Evolutionary conservation across 495 filamentous ascomycete species (phyloP), one percentile per base, ranked within the genome.

Genomic region (Penicillium canariense): DNA sequence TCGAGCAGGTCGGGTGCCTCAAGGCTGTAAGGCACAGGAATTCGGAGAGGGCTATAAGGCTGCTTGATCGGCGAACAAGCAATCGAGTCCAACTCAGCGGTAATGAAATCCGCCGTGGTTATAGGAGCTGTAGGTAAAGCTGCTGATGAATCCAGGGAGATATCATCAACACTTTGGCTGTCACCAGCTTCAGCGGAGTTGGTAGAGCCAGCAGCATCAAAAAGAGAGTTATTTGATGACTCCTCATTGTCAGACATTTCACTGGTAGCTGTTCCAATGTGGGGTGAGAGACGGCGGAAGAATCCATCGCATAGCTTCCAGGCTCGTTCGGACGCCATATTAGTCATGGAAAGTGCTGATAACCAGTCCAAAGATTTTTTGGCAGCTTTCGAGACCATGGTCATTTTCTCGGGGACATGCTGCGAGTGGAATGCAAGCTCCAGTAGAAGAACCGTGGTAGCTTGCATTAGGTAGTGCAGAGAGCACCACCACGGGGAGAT

Each of bases 381-480:
- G 6, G 79, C 70, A 8, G 82, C 79, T 25, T 76, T 76, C 0
- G 80, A 70, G 4, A 84, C 71, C 40, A 77, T 74, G 4, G 67
- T 68, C 0, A 72, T 71, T 51, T 82, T 77, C 34, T 79, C 71
- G 1, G 80, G 79, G n/a, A 79, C 77, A 61, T 84, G 81, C 53
- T 81, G 74, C 12, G 73, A 71, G 26, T 68, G 63, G 52, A 79
- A 82, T 15, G 79, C 68, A 36, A 84, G 75, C 48, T 87, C 85
- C 9, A 85, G 65, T 31, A 87, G 72, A 4, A 88, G 69, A 1
- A 87, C 74, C 0, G 76, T 77, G 0, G 78, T 72, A 14, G 84
- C 80, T 66, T 85, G 82, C 71, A 84, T 85, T 14, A 87, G 62
- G 39, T 83, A 82, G 62, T 87, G 85, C 1, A 87, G 63, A 5